These are phyloP conservation scores for Pichia nanzhaoensis DNA, from an alignment of 805 yeast genomes.

Conservation along the genomic window DNA sequence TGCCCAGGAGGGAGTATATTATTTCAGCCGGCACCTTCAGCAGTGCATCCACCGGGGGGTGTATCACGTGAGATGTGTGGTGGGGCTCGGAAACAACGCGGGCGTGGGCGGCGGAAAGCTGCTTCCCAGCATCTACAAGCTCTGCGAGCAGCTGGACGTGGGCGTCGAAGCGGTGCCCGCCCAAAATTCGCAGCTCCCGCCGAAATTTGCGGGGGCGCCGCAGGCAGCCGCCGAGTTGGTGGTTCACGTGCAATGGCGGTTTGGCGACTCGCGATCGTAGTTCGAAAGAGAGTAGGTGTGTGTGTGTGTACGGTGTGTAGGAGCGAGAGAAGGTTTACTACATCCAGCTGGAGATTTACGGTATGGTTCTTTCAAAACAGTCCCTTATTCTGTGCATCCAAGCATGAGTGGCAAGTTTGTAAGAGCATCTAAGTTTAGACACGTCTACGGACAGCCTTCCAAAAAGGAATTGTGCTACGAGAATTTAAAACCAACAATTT, in stretches of 20 bases:
- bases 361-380: no score
- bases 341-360: no score
- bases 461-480: slow-evolving; percentile 68
- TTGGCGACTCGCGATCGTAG: no score
- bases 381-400: neutral
- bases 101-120: neutral
- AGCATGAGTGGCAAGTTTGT: slow-evolving; percentile 71
- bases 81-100: slow-evolving; percentile 12
- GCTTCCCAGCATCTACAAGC: neutral
- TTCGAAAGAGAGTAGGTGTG: neutral
- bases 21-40: slow-evolving; percentile 10
- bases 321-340: no score
- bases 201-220: no score
- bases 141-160: slow-evolving; percentile 2
- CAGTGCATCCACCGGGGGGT: slow-evolving; percentile 6
- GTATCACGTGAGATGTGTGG: slow-evolving; percentile 4
- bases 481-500: slow-evolving; percentile 71
- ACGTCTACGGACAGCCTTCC: slow-evolving; percentile 87
- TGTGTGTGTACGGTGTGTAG: no score
- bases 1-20: slow-evolving; percentile 8
- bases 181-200: no score
- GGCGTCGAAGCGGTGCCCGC: no score
- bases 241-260: neutral
- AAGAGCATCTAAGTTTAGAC: slow-evolving; percentile 94
- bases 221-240: neutral